Evolutionary conservation across 176 grass and related monocot species (phyloP), one percentile per base, ranked within the genome.

Genomic region (Bolboschoenus planiculmis): DNA sequence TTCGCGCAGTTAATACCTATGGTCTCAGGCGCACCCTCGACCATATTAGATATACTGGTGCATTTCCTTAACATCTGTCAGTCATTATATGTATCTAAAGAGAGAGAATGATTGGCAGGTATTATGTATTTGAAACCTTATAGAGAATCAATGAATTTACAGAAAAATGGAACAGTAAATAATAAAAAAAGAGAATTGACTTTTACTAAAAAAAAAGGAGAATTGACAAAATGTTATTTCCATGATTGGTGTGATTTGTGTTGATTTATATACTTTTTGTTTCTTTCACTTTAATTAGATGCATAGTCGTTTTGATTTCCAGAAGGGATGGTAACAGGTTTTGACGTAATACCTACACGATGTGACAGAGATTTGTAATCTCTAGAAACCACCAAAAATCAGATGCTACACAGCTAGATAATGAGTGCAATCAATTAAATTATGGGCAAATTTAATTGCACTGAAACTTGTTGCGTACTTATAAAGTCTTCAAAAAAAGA

Each of bases 11-110:
- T 77, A 56, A 86, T 65, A 81, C 80, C 48, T 87, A 87, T 4
- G 93, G 93, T 51, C 76, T 96, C 4, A 97, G 87, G 63, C 79
- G 88, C 62, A 97, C 93, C 18, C 88, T 97, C 3, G 90, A 93
- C 57, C 93, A 93, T 67, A 97, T 97, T 73, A 80, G 80, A 70
- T 67, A 86, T 35, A 91, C 88, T 3, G 87, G 86, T 84, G 74
- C 80, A 2, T 97, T 93, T 67, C 93, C 88, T 10, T 89, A 84
- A 33, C 21, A 16, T 27, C 6, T 2, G 3, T 18, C 42, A 29
- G 71, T 27, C 43, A 50, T 18, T 50, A 27, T 81, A 48, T 62
- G 79, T 27, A 81, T 48, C 56, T 81, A 29, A 50, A 44, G 4
- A 62, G 31, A 10, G 36, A 48, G 10, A 60, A 59, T 76, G 14